phyloP scores from a whole-genome alignment of 1,284 basidiomycete genomes.

The Austroboletus niveus region DNA sequence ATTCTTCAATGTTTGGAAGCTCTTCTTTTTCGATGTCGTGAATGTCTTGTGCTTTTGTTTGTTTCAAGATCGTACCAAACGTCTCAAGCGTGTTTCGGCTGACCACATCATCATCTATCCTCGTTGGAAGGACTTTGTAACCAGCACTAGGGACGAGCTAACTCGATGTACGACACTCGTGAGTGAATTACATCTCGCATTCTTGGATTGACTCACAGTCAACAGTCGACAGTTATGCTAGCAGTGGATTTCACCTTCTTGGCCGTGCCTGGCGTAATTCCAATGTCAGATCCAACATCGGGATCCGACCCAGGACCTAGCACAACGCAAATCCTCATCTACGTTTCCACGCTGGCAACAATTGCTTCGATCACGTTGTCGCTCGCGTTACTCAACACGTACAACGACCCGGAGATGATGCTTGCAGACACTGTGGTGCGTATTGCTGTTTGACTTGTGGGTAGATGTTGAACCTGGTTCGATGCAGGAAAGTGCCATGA shows the following conservation, averaged over 20 bases:
- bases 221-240: conserved; percentile 25
- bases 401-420: conserved; percentile 11
- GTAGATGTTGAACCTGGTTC: no score
- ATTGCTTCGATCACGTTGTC: conserved; percentile 17
- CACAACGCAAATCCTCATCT: conserved; percentile 8
- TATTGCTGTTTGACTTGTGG: neutral
- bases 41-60: conserved; percentile 13
- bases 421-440: conserved; percentile 9
- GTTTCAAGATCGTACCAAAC: conserved; percentile 12
- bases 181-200: neutral
- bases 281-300: no score
- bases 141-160: conserved; percentile 44
- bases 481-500: neutral
- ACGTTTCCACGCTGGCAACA: conserved; percentile 9
- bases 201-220: no score
- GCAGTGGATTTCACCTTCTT: conserved; percentile 20
- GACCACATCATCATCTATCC: conserved; percentile 22
- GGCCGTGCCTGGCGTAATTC: conserved; percentile 9
- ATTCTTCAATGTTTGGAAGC: no score
- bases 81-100: conserved; percentile 20
- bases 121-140: conserved; percentile 15
- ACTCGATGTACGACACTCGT: conserved; percentile 50
- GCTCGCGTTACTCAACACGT: conserved; percentile 15
- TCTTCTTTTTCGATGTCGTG: no score
- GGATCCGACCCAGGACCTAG: no score